Evolutionary conservation across 2,329 filamentous ascomycete species (phyloP).

Genomic region (Didymella glomerata): DNA sequence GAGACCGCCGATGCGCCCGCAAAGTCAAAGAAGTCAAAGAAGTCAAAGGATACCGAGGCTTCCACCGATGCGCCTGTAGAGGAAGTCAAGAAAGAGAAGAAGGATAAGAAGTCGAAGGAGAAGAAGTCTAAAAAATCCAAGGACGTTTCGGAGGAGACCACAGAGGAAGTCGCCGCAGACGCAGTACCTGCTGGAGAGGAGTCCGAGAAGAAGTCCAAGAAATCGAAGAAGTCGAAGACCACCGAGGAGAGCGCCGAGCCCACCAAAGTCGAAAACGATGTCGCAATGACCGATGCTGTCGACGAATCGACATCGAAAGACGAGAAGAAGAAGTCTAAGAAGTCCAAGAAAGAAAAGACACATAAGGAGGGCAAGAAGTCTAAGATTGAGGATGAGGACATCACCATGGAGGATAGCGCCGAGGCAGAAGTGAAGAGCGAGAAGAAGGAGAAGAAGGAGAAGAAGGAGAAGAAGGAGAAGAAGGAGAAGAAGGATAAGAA

Average conservation of each 20-base stretch:
- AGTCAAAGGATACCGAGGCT: constrained; percentile 28
- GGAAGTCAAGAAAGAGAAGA: constrained; percentile 36
- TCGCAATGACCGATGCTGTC: constrained; percentile 30
- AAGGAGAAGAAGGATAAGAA: constrained; percentile 39
- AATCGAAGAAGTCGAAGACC: constrained; percentile 38
- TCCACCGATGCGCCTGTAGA: constrained; percentile 30
- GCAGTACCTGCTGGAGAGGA: constrained; percentile 28
- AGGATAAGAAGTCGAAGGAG: constrained; percentile 31
- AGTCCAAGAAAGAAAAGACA: constrained; percentile 36
- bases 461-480: constrained; percentile 27
- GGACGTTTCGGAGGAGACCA: constrained; percentile 24
- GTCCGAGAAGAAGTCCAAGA: constrained; percentile 34
- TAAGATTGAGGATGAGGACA: constrained; percentile 26
- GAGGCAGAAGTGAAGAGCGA: constrained; percentile 31
- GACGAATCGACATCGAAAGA: constrained; percentile 27
- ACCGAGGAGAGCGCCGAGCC: constrained; percentile 27
- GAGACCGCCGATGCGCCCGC: constrained; percentile 23
- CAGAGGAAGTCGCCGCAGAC: constrained; percentile 26
- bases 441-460: constrained; percentile 38
- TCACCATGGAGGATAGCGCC: constrained; percentile 20
- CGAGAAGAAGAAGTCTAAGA: constrained; percentile 36
- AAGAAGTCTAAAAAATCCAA: constrained; percentile 48
- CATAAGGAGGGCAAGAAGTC: constrained; percentile 29
- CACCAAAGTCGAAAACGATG: constrained; percentile 25
- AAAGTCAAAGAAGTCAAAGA: constrained; percentile 42